Evolutionary conservation across 106 monocot genomes (phyloP), one percentile per base, ranked within the genome.

Genomic region (Posidonia australis): DNA sequence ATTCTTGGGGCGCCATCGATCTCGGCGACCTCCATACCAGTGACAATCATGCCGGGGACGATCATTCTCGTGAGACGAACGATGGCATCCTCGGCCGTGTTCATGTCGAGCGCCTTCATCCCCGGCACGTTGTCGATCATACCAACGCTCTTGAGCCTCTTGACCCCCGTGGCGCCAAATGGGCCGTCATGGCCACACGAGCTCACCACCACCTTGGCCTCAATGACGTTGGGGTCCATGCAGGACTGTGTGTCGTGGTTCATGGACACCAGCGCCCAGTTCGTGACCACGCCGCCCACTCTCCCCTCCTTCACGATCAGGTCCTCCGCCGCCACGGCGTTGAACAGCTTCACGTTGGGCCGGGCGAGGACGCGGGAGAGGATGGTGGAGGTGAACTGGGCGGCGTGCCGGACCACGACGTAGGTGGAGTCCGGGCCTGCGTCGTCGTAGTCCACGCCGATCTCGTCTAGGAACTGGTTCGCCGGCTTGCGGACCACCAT

Each of bases 1-100:
- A 93, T 93, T 49, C 93, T 73, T 0, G 86, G 86, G 41, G 89
- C 78, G 22, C 89, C 93, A 18, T 93, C 93, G 60, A 93, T 89
- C 86, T 93, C 93, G 3, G 93, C 93, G 1, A 93, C 93, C 85
- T 93, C 93, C 93, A 93, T 93, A 0, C 93, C 93, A 30, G 93
- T 93, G 53, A 93, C 81, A 43, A 93, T 86, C 93, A 93, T 93
- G 26, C 93, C 89, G 0, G 93, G 93, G 9, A 93, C 93, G 19
- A 93, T 75, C 79, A 89, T 89, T 44, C 93, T 72, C 23, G 93
- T 93, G 54, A 89, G 79, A 43, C 81, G 58, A 18, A 93, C 89
- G 25, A 93, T 86, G 46, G 83, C 89, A 32, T 93, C 93, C 83
- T 93, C 93, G 0, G 93, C 93, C 5, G 83, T 45, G 79, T 93